These are phyloP conservation scores for Sporothrix pallida DNA, from an alignment of 2,329 filamentous ascomycete genomes.

Conservation along the genomic window DNA sequence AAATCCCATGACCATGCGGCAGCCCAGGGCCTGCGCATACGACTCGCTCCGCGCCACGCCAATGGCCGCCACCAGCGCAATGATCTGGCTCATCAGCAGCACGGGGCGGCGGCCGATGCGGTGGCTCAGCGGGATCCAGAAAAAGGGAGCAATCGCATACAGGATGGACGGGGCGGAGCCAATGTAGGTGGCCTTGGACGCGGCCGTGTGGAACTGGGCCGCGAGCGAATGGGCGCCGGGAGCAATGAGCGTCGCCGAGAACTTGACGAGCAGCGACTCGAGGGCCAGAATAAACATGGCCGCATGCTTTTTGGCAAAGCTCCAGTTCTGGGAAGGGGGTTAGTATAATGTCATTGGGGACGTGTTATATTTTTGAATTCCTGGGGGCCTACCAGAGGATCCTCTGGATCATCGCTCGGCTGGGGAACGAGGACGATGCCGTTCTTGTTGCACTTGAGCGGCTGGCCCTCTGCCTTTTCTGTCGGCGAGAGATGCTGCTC, in stretches of 20 bases:
- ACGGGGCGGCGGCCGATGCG: slow-evolving; percentile 38
- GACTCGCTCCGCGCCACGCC: slow-evolving; percentile 34
- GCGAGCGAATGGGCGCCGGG: slow-evolving; percentile 35
- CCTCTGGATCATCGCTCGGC: slow-evolving; percentile 28
- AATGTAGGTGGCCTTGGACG: slow-evolving; percentile 37
- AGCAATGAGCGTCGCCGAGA: slow-evolving; percentile 36
- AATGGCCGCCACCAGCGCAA: slow-evolving; percentile 35
- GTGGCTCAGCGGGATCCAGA: slow-evolving; percentile 39
- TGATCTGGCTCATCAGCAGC: slow-evolving; percentile 35
- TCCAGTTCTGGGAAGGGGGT: slow-evolving; percentile 34
- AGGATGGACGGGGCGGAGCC: slow-evolving; percentile 35
- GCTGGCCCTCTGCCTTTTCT: slow-evolving; percentile 6
- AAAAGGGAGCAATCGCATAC: slow-evolving; percentile 35
- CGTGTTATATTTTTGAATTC: neutral
- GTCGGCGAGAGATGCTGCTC: neutral
- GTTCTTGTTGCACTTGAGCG: slow-evolving; percentile 24
- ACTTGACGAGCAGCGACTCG: slow-evolving; percentile 37
- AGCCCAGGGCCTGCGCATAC: slow-evolving; percentile 33
- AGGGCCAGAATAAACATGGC: slow-evolving; percentile 37
- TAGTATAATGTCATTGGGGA: neutral
- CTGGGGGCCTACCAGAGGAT: slow-evolving; percentile 21
- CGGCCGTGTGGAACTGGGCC: slow-evolving; percentile 31
- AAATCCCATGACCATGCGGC: slow-evolving; percentile 37
- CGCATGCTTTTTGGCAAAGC: slow-evolving; percentile 33
- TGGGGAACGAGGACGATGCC: slow-evolving; percentile 28